Evolutionary conservation across 768 basidiomycete species (phyloP), one percentile per base, ranked within the genome.

Genomic region (Suillus discolor): DNA sequence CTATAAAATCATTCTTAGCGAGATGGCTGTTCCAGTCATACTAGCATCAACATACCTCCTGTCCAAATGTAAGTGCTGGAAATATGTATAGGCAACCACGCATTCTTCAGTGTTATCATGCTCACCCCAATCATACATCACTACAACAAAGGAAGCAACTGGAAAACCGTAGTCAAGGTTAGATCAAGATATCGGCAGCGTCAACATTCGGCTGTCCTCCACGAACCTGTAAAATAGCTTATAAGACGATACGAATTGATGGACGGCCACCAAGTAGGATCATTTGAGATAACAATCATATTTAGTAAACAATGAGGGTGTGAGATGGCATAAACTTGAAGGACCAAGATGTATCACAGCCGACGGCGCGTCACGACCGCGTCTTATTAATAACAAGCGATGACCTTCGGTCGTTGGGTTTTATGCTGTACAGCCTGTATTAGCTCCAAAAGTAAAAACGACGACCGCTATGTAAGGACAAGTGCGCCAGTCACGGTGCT

Each of bases 241-340:
- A n/a, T 12, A 47, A 47, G 11, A 47, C n/a, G 45, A 12, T 47
- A n/a, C n/a, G 45, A 47, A 47, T 11, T 12, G 16, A 47, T 47
- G n/a, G n/a, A 47, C n/a, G 45, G 45, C 45, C 45, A n/a, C 45
- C n/a, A 47, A 47, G 45, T n/a, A n/a, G 45, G n/a, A 47, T 47
- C n/a, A n/a, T 47, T n/a, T 11, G n/a, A 47, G 45, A 47, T 1
- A 2, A 45, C 12, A 11, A n/a, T n/a, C 45, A 47, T 47, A n/a
- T 47, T 47, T 31, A 11, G 4, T 12, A 47, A n/a, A 47, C 4
- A 11, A 47, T 47, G 11, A 7, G n/a, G 45, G 45, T 12, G 45
- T 20, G 44, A 44, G 42, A 42, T 42, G 9, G 41, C 15, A 41
- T 41, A 42, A 41, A n/a, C n/a, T n/a, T n/a, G n/a, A n/a, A 42